phyloP scores from a whole-genome alignment of 2,329 filamentous ascomycete species.

The Graphium sp. region DNA sequence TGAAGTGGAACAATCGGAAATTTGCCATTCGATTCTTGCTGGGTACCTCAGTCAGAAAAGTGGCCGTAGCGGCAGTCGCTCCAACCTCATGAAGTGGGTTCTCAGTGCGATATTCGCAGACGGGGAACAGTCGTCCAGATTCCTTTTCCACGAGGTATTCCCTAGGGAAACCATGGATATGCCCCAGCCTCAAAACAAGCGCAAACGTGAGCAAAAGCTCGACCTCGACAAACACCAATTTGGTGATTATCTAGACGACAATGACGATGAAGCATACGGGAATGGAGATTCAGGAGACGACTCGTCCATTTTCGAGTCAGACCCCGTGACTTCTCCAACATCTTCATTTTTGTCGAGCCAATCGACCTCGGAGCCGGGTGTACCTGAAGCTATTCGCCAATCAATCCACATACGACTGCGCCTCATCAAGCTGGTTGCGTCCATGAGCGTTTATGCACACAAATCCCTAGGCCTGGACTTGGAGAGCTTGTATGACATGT shows the following conservation, averaged over 20 bases:
- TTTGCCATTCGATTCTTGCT: constrained; percentile 40
- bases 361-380: constrained; percentile 1
- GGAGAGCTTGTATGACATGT: constrained; percentile 40
- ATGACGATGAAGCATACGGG: constrained; percentile 13
- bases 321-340: constrained; percentile 1
- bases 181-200: constrained; percentile 25
- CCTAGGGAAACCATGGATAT: constrained; percentile 39
- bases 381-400: constrained; percentile 19
- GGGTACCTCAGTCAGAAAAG: constrained; percentile 36
- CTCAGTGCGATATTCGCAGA: constrained; percentile 53
- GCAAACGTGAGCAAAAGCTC: constrained; percentile 27
- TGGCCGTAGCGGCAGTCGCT: constrained; percentile 26
- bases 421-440: constrained; percentile 40
- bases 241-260: constrained; percentile 30
- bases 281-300: constrained; percentile 11
- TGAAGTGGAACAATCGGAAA: constrained; percentile 9
- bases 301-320: background rate
- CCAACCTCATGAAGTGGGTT: constrained; percentile 32
- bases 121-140: constrained; percentile 32
- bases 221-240: constrained; percentile 44
- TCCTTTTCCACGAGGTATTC: constrained; percentile 50
- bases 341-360: constrained; percentile 1
- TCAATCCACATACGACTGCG: constrained; percentile 46
- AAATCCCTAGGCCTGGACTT: constrained; percentile 20
- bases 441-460: constrained; percentile 27